These are phyloP conservation scores for Eutrema yunnanense DNA, from an alignment of 345 rosid species.

Conservation along the genomic window DNA sequence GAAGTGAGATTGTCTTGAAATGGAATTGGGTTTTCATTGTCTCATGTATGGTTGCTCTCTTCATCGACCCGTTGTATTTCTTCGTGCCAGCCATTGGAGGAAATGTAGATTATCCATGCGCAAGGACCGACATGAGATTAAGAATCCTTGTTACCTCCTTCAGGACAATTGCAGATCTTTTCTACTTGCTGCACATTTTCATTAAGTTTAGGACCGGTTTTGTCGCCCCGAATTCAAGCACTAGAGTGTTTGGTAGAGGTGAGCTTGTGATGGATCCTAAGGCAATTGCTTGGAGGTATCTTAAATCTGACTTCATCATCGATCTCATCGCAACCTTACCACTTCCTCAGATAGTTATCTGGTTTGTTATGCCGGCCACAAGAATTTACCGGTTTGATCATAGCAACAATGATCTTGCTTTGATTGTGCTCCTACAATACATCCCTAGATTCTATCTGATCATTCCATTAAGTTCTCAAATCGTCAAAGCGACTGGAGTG, in stretches of 20 bases:
- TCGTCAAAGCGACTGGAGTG: conserved; percentile 77
- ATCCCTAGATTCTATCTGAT: conserved; percentile 77
- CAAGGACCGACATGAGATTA: conserved; percentile 53
- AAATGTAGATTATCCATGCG: conserved; percentile 36
- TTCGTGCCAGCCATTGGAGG: conserved; percentile 63
- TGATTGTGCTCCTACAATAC: conserved; percentile 71
- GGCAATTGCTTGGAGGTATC: conserved; percentile 63
- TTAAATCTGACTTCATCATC: conserved; percentile 71
- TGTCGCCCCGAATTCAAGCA: conserved; percentile 59
- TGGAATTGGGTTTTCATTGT: conserved; percentile 86
- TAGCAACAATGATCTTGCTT: conserved; percentile 63
- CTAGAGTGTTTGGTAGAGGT: conserved; percentile 91
- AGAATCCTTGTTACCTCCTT: conserved; percentile 63
- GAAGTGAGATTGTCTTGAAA: conserved; percentile 65
- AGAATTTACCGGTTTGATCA: conserved; percentile 46
- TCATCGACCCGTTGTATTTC: conserved; percentile 81
- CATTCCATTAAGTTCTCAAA: conserved; percentile 75
- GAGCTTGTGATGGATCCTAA: conserved; percentile 92
- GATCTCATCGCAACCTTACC: conserved; percentile 89
- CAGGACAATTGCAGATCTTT: conserved; percentile 76
- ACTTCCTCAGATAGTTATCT: conserved; percentile 80
- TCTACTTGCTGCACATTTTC: conserved; percentile 73
- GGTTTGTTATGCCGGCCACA: conserved; percentile 61
- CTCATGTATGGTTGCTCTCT: conserved; percentile 76
- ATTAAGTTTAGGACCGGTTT: conserved; percentile 89